These are phyloP conservation scores for Kuraishia hungarica DNA, from an alignment of 805 yeast species.

Conservation along the genomic window DNA sequence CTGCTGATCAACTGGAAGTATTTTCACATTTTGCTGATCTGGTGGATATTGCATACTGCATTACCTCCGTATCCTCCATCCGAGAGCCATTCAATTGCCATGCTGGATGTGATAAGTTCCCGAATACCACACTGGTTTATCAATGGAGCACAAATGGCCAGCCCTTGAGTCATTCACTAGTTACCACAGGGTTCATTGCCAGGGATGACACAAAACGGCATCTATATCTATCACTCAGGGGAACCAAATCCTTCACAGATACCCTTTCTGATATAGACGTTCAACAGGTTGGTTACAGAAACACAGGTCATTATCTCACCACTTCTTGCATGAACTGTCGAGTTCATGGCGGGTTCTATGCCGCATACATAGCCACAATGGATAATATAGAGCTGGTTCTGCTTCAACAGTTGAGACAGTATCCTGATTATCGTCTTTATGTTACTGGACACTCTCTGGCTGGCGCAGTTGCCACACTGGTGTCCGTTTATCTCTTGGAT, in stretches of 20 bases:
- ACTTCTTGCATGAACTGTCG: conserved; percentile 20
- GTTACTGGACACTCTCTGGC: conserved; percentile 24
- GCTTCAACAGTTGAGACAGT: conserved; percentile 10
- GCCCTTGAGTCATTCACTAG: conserved; percentile 7
- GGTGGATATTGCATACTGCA: conserved; percentile 34
- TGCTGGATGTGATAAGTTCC: conserved; percentile 26
- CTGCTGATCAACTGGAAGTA: neutral
- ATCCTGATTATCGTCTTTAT: conserved; percentile 10
- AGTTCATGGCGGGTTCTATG: conserved; percentile 30
- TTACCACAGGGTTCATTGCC: conserved; percentile 10
- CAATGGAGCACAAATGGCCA: conserved; percentile 31
- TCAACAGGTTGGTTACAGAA: conserved; percentile 23
- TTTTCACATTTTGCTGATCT: conserved; percentile 20
- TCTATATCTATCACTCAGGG: conserved; percentile 28
- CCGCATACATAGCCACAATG: conserved; percentile 22
- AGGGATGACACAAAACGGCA: conserved; percentile 6
- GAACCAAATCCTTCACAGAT: conserved; percentile 33
- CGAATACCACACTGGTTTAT: conserved; percentile 26
- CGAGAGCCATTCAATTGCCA: conserved; percentile 30
- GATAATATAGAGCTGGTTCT: conserved; percentile 17
- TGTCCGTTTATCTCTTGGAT: conserved; percentile 27
- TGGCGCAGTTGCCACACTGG: conserved; percentile 29
- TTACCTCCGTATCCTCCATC: conserved; percentile 22
- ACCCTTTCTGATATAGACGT: conserved; percentile 30
- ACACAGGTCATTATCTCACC: conserved; percentile 15